Base-by-base conservation (phyloP, 2,329 filamentous ascomycete genomes). In the Alternaria gaisen region DNA sequence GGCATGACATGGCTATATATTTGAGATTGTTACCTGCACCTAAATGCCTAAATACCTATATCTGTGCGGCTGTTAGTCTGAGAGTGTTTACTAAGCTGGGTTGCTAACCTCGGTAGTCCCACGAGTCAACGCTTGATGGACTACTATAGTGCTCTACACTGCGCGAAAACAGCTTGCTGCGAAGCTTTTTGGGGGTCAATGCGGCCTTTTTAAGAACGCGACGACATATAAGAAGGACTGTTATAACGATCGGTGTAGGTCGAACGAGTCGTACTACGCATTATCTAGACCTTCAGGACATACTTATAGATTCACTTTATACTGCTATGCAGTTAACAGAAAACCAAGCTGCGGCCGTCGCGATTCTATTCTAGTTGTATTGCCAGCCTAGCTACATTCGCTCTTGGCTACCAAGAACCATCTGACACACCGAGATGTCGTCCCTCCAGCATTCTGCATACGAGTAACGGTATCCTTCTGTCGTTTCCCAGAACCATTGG, bases 381-480 rank as follows among this genome's bases (percentile, higher is more conserved):
- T 28, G 4, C 44, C 32, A 47, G 44, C 26, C 44, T 47, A 47
- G 44, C 44, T 47, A 32, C 44, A 47, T 28, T 32, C 30, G n/a
- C 28, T 47, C 14, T n/a, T 47, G 28, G 20, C 44, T 47, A 47
- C 44, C 44, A 47, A 47, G 44, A 47, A 47, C 44, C 28, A 47
- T 47, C 44, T 32, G 28, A 32, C 28, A 47, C 28, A 47, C 44
- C 14, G 44, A 14, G 44, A 47, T 47, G 16, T 47, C 44, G 28
- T 47, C 30, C 26, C 44, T 47, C 44, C 28, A 47, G 44, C 44
- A 47, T 47, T 47, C 44, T 32, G 44, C 26, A 47, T 47, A 47
- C 44, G 44, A 47, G 44, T 47, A 47, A 28, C 44, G 44, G 44
- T 47, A 47, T 32, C 44, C 44, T 28, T 47, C 44, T 32, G 44